Conservation (phyloP, 331 rosid genomes). For the Pyracantha coccinea region DNA sequence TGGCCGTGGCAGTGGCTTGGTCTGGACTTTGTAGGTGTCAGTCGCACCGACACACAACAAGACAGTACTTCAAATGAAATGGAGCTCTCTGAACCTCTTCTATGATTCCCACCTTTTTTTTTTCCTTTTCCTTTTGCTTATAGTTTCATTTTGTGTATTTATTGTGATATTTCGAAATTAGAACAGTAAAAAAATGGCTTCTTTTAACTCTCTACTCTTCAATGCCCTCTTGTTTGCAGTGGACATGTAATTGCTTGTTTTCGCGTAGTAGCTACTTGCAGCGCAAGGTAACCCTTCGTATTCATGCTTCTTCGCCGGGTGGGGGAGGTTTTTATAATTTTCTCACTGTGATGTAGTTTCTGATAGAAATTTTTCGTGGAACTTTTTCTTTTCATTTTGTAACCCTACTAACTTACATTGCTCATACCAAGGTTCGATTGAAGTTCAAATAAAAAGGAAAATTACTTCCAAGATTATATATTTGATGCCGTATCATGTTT, state of each 20-base stretch:
- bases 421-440: background rate
- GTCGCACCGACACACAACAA: conserved; percentile 39
- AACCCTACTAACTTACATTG: background rate
- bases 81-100: conserved; percentile 95
- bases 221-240: conserved; percentile 18
- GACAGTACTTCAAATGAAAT: conserved; percentile 67
- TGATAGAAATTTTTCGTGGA: background rate
- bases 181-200: conserved; percentile 20
- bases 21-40: conserved; percentile 66
- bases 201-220: conserved; percentile 21
- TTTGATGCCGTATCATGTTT: too few species aligned
- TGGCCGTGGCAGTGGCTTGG: conserved; percentile 99
- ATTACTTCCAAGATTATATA: background rate
- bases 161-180: conserved; percentile 35
- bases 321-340: background rate
- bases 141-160: conserved; percentile 20
- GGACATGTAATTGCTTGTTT: conserved; percentile 12
- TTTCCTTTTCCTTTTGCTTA: background rate
- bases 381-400: background rate
- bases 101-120: conserved; percentile 21
- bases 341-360: background rate
- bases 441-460: background rate
- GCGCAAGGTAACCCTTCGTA: background rate
- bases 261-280: conserved; percentile 14
- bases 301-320: background rate